phyloP scores from a whole-genome alignment of 2,329 filamentous ascomycete species.

The Lecanicillium sp. region DNA sequence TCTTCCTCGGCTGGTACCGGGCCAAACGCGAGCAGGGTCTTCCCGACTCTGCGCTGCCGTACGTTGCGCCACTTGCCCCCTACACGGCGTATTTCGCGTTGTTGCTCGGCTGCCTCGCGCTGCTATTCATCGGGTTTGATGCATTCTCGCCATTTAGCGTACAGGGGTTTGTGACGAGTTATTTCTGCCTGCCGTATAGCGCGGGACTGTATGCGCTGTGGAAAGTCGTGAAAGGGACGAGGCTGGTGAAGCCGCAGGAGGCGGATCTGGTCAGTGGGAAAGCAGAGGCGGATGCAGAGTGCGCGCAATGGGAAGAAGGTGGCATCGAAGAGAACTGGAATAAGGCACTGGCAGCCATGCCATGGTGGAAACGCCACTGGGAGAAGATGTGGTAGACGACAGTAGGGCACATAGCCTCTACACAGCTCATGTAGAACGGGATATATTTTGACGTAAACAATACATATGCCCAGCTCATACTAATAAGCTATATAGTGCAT shows the following conservation, averaged over 20 bases:
- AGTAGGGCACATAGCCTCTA: neutral
- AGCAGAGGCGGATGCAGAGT: constrained; percentile 57
- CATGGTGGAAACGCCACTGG: constrained; percentile 30
- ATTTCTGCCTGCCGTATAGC: constrained; percentile 49
- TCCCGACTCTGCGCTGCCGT: constrained; percentile 41
- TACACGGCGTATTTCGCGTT: constrained; percentile 46
- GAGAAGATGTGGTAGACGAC: constrained; percentile 32
- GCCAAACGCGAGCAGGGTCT: constrained; percentile 45
- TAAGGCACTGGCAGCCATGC: constrained; percentile 30
- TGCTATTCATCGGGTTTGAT: constrained; percentile 53
- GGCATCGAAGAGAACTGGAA: constrained; percentile 40
- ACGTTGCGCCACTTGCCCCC: constrained; percentile 44
- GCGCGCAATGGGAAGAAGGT: constrained; percentile 37
- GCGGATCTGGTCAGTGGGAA: constrained; percentile 58
- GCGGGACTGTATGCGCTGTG: constrained; percentile 55
- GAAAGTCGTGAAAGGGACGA: constrained; percentile 60
- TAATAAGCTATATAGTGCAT: neutral
- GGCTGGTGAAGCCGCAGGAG: constrained; percentile 46
- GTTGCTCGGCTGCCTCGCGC: constrained; percentile 38
- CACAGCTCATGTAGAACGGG: neutral
- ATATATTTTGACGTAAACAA: neutral
- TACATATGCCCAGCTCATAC: neutral
- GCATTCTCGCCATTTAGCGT: constrained; percentile 45
- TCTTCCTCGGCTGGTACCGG: constrained; percentile 39
- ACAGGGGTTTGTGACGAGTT: constrained; percentile 45